phyloP scores from a whole-genome alignment of 2,329 filamentous ascomycete genomes.

The Trichothecium roseum region DNA sequence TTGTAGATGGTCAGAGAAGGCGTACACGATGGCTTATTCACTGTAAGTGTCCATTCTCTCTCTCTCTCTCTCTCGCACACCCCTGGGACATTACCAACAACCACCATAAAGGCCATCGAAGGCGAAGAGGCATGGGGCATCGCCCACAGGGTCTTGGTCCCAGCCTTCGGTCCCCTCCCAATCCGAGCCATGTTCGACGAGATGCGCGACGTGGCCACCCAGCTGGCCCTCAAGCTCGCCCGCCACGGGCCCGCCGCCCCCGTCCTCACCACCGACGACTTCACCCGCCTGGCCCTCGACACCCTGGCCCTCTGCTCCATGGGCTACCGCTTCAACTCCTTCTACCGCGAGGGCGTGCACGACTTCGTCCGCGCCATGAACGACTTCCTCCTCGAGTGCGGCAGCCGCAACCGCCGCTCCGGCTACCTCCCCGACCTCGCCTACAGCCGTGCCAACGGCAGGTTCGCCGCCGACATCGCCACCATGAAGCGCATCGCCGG shows the following conservation, averaged over 20 bases:
- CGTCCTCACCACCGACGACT: slow-evolving; percentile 56
- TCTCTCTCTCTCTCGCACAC: too few relatives aligned
- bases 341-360: slow-evolving; percentile 58
- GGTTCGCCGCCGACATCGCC: slow-evolving; percentile 23
- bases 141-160: slow-evolving; percentile 55
- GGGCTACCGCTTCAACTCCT: slow-evolving; percentile 64
- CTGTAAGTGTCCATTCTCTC: too few relatives aligned
- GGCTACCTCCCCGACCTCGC: background rate
- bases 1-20: slow-evolving; percentile 31
- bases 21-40: slow-evolving; percentile 58
- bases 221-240: slow-evolving; percentile 60
- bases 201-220: slow-evolving; percentile 57
- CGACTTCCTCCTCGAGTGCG: slow-evolving; percentile 44
- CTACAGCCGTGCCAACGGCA: background rate
- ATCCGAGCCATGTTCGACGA: slow-evolving; percentile 59
- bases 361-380: slow-evolving; percentile 59
- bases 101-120: background rate
- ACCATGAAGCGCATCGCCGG: slow-evolving; percentile 39
- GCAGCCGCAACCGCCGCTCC: slow-evolving; percentile 21
- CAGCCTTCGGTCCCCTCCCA: slow-evolving; percentile 57
- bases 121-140: slow-evolving; percentile 46
- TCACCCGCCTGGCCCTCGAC: slow-evolving; percentile 61
- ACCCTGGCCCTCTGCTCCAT: slow-evolving; percentile 61
- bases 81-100: background rate
- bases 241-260: slow-evolving; percentile 45